Conservation (phyloP, 2,329 filamentous ascomycete species). For the Cladorrhinum sp. region DNA sequence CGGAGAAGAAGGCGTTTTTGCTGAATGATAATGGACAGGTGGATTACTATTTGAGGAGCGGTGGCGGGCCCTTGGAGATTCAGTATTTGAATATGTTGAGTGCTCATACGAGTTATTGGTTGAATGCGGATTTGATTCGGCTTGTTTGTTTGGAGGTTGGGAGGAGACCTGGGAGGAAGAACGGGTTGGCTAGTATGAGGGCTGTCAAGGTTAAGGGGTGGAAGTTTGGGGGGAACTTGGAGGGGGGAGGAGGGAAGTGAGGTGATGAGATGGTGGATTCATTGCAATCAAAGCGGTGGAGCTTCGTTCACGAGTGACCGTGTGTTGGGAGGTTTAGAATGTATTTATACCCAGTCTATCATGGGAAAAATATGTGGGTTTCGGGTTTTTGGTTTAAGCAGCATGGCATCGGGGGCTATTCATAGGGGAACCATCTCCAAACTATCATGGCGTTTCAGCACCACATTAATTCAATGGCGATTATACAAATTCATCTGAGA, state of each 20-base stretch:
- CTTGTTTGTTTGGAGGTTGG: slow-evolving; percentile 88
- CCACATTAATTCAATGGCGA: too few species aligned
- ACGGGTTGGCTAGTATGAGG: slow-evolving; percentile 56
- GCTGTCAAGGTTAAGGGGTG: slow-evolving; percentile 53
- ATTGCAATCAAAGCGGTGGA: too few species aligned
- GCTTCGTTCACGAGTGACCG: too few species aligned
- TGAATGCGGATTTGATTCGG: slow-evolving; percentile 79
- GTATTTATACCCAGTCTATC: too few species aligned
- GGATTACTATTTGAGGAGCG: slow-evolving; percentile 81
- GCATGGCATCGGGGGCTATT: too few species aligned
- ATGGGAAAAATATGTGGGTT: too few species aligned
- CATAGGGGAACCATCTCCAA: too few species aligned
- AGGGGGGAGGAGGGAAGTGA: background rate
- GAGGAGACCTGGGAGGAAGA: slow-evolving; percentile 62
- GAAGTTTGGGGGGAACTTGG: slow-evolving; percentile 13
- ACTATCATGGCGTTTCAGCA: too few species aligned
- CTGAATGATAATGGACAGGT: slow-evolving; percentile 97
- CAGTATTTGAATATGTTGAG: slow-evolving; percentile 97
- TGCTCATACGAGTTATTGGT: slow-evolving; percentile 94
- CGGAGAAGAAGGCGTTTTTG: slow-evolving; percentile 80
- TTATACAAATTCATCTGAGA: too few species aligned
- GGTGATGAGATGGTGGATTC: too few species aligned
- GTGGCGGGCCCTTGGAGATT: slow-evolving; percentile 83
- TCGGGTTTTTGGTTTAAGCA: too few species aligned
- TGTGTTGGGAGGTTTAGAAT: too few species aligned